Evolutionary conservation across 2,329 filamentous ascomycete species (phyloP).

Genomic region (Penicillium sp.): DNA sequence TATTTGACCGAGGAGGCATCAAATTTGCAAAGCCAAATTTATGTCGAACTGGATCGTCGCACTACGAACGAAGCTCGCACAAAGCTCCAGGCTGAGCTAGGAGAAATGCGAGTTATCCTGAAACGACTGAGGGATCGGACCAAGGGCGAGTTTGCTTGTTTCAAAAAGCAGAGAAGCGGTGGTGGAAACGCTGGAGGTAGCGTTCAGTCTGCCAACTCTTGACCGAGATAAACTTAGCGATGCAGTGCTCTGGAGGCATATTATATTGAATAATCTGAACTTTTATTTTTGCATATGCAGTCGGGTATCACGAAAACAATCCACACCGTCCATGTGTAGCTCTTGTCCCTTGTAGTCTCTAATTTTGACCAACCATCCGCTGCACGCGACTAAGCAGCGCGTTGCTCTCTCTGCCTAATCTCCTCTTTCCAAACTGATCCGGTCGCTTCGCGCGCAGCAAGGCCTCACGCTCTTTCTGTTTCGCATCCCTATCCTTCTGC

Average conservation of each 20-base stretch:
- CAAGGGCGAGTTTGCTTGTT: constrained; percentile 84
- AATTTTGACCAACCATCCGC: constrained; percentile 59
- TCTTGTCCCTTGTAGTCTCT: constrained; percentile 4
- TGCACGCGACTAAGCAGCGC: constrained; percentile 76
- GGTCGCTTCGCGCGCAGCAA: constrained; percentile 63
- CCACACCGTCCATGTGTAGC: constrained; percentile 1
- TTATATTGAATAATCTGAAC: constrained; percentile 11
- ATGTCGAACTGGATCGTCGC: constrained; percentile 81
- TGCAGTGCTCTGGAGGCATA: constrained; percentile 1
- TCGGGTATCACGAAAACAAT: constrained; percentile 26
- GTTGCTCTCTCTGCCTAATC: constrained; percentile 76
- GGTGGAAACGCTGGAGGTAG: constrained; percentile 17
- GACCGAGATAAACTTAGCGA: constrained; percentile 13
- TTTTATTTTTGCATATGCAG: constrained; percentile 12
- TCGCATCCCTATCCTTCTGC: constrained; percentile 62
- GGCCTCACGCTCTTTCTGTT: constrained; percentile 68
- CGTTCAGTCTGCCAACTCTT: constrained; percentile 23
- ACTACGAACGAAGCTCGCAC: constrained; percentile 84
- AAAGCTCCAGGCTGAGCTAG: constrained; percentile 78
- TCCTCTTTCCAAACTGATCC: constrained; percentile 69
- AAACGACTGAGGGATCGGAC: constrained; percentile 81
- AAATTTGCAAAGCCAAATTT: constrained; percentile 83
- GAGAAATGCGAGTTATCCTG: constrained; percentile 81
- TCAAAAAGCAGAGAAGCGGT: constrained; percentile 60
- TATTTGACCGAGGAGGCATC: constrained; percentile 83